These are phyloP conservation scores for Diutina neorugosa DNA, from an alignment of 1,139 yeast species.

Conservation along the genomic window DNA sequence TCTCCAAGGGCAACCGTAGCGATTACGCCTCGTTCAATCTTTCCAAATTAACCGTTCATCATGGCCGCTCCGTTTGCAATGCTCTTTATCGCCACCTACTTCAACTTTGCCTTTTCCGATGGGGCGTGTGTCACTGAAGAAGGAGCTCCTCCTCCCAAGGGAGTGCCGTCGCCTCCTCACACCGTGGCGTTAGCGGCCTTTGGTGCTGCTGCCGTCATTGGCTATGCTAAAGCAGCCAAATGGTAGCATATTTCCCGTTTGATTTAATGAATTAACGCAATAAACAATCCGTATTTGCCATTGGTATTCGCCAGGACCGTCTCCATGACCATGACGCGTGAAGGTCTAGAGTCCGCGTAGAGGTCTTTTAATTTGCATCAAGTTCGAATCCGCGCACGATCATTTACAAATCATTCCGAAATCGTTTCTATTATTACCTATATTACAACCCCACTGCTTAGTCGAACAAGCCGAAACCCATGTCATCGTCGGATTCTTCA, in stretches of 20 bases:
- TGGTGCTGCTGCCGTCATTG: background rate
- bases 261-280: background rate
- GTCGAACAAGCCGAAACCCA: constrained; percentile 4
- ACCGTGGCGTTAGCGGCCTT: background rate
- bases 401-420: background rate
- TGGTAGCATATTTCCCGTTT: background rate
- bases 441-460: constrained; percentile 3
- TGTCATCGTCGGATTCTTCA: constrained; percentile 3
- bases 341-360: no score
- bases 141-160: background rate
- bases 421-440: background rate
- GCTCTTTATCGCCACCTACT: background rate
- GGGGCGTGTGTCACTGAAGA: background rate
- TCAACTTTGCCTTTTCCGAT: background rate
- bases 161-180: background rate
- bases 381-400: background rate
- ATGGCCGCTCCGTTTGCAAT: background rate
- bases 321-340: no score
- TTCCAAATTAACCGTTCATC: background rate
- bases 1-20: background rate
- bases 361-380: no score
- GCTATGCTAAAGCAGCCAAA: background rate
- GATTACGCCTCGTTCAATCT: background rate
- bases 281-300: no score
- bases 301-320: no score